Evolutionary conservation across 169 alveolate species (phyloP).

Genomic region (Perkinsus marinus): DNA sequence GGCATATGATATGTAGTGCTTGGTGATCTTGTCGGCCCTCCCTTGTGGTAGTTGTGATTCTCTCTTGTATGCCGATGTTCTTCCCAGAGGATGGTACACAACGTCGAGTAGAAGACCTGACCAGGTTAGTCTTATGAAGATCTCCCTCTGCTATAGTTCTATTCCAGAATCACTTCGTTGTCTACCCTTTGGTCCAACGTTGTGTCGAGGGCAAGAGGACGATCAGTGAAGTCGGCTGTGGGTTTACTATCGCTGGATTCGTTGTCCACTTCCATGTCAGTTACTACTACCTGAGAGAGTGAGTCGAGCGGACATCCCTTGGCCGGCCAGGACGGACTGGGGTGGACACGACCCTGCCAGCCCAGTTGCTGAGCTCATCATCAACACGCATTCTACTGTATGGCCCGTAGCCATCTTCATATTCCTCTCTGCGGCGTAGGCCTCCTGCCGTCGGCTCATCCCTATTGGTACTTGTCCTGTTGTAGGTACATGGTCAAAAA

Average conservation of each 20-base stretch:
- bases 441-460: background rate
- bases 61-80: no score
- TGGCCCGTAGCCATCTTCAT: background rate
- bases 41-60: no score
- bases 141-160: no score
- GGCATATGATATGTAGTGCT: no score
- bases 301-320: background rate
- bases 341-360: background rate
- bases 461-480: background rate
- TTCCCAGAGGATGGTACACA: no score
- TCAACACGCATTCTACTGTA: background rate
- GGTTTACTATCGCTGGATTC: background rate
- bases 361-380: background rate
- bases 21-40: no score
- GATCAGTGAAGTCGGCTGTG: background rate
- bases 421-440: background rate
- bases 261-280: no score
- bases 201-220: background rate
- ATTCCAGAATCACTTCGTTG: background rate
- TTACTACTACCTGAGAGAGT: background rate
- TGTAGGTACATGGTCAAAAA: background rate
- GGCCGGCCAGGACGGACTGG: background rate
- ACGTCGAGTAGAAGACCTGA: no score
- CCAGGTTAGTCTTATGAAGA: no score
- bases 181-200: background rate